phyloP scores from a whole-genome alignment of 495 filamentous ascomycete species.

The Hypoxylon fragiforme region DNA sequence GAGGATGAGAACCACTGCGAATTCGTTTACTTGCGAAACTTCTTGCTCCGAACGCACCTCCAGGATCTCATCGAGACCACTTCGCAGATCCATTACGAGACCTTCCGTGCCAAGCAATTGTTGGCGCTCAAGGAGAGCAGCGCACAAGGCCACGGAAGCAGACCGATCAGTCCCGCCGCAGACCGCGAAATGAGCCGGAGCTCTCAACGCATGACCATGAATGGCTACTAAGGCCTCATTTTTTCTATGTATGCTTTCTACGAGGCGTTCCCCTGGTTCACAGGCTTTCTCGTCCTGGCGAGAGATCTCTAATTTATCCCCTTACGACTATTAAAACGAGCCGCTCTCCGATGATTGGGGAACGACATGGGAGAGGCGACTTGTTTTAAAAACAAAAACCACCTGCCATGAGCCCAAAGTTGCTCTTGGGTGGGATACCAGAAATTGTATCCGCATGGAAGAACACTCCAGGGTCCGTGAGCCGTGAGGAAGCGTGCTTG shows the following conservation, averaged over 20 bases:
- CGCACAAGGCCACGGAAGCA: slow-evolving; percentile 80
- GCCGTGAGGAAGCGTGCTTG: slow-evolving; percentile 29
- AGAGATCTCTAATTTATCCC: slow-evolving; percentile 23
- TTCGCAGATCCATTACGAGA: slow-evolving; percentile 99
- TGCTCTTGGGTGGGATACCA: slow-evolving; percentile 27
- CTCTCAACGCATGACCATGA: slow-evolving; percentile 96
- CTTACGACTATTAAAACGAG: slow-evolving; percentile 30
- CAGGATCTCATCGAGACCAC: slow-evolving; percentile 99
- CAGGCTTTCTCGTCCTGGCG: slow-evolving; percentile 23
- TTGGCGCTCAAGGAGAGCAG: slow-evolving; percentile 97
- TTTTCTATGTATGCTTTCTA: slow-evolving; percentile 32
- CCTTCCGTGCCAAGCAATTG: slow-evolving; percentile 98
- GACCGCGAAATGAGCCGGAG: slow-evolving; percentile 95
- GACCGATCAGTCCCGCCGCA: slow-evolving; percentile 91
- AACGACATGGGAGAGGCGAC: slow-evolving; percentile 9
- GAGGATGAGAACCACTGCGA: slow-evolving; percentile 99
- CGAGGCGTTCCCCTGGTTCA: slow-evolving; percentile 31
- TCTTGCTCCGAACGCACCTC: slow-evolving; percentile 93
- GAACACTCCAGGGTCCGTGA: slow-evolving; percentile 13
- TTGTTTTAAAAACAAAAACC: slow-evolving; percentile 28
- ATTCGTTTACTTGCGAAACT: slow-evolving; percentile 97
- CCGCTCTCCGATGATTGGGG: slow-evolving; percentile 14
- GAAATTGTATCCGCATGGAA: slow-evolving; percentile 23
- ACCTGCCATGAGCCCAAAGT: slow-evolving; percentile 22
- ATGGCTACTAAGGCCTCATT: slow-evolving; percentile 72